These are phyloP conservation scores for Vitis hybrid DNA, from an alignment of 177 flowering plant genomes.

Conservation along the genomic window DNA sequence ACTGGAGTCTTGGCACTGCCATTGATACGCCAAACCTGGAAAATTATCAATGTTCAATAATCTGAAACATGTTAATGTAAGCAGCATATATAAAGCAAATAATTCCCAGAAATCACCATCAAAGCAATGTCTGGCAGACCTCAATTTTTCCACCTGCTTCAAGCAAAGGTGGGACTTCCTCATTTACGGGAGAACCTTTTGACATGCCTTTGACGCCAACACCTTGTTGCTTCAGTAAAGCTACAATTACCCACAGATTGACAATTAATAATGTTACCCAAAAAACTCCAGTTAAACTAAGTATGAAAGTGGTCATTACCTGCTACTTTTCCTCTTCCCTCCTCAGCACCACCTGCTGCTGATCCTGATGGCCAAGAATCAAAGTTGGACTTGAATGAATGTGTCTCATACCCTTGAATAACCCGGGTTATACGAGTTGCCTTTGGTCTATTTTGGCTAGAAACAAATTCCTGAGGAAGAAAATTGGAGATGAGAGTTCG, in stretches of 20 bases:
- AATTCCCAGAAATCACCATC: not conserved
- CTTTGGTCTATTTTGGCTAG: slow-evolving; percentile 82
- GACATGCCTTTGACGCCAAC: slow-evolving; percentile 71
- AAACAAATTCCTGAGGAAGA: slow-evolving; percentile 64
- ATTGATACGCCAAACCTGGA: slow-evolving; percentile 91
- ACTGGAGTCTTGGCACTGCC: slow-evolving; percentile 92
- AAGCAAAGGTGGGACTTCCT: slow-evolving; percentile 93
- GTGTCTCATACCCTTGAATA: slow-evolving; percentile 95
- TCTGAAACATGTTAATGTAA: not conserved
- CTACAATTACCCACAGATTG: slow-evolving; percentile 34
- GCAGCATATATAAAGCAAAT: not conserved
- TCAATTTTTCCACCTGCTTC: slow-evolving; percentile 92
- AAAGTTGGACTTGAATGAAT: slow-evolving; percentile 88
- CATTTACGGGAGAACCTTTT: slow-evolving; percentile 72
- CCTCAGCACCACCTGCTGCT: slow-evolving; percentile 74
- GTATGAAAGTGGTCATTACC: slow-evolving; percentile 39
- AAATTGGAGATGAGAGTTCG: slow-evolving; percentile 5
- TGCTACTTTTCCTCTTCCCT: slow-evolving; percentile 98
- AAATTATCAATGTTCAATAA: slow-evolving; percentile 20
- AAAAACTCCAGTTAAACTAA: not conserved
- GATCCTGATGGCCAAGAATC: slow-evolving; percentile 94
- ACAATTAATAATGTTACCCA: slow-evolving; percentile 8
- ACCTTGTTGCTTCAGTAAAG: slow-evolving; percentile 98
- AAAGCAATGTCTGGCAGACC: slow-evolving; percentile 40
- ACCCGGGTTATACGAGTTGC: slow-evolving; percentile 81